Evolutionary conservation across 148 eudicot genomes (phyloP), one percentile per base, ranked within the genome.

Genomic region (Fagopyrum homotropicum): DNA sequence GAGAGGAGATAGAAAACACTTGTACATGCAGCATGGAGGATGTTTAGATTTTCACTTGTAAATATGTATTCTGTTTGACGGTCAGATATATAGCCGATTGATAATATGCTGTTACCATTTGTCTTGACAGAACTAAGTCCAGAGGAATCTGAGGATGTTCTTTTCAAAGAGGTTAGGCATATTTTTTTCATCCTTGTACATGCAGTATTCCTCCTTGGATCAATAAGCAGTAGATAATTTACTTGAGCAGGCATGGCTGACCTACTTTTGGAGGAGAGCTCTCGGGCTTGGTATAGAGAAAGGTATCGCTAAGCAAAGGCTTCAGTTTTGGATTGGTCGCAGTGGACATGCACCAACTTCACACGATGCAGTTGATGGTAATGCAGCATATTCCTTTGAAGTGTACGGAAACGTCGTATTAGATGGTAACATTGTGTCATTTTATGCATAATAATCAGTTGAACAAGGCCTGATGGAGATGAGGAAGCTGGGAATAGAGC

Each of bases 111-210:
- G 49, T 73, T 69, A 26, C 19, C 22, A 6, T 70, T 11, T 69
- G 9, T 49, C 54, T 72, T 9, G 10, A 19, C 97, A 94, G 98
- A 94, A 60, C 74, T 94, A 76, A 88, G 88, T 78, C 85, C 91
- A 60, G 98, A 91, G 81, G 98, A 94, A 52, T 90, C 98, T 9
- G 98, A 91, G 77, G 97, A 94, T 85, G 97, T 94, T 79, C 97
- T 94, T 72, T 94, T 94, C 80, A 94, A 91, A 79, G 97, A 94
- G 98, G 98, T 94, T 74, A 43, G 71, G 43, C 71, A 43, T 66
- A 5, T 63, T 60, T 66, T 12, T 12, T 59, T 59, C 71, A 66
- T 57, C 57, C 51, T 22, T 72, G 1, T 7, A 56, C n/a, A 5
- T 17, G 29, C 2, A n/a, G 19, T 15, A 17, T 50, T 10, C 12